A percentile compares a stretch with the other conserved stretches of the same genome.
phyloP scores from a whole-genome alignment of 75 land plant genomes.

The Chamaecyparis obtusa region DNA sequence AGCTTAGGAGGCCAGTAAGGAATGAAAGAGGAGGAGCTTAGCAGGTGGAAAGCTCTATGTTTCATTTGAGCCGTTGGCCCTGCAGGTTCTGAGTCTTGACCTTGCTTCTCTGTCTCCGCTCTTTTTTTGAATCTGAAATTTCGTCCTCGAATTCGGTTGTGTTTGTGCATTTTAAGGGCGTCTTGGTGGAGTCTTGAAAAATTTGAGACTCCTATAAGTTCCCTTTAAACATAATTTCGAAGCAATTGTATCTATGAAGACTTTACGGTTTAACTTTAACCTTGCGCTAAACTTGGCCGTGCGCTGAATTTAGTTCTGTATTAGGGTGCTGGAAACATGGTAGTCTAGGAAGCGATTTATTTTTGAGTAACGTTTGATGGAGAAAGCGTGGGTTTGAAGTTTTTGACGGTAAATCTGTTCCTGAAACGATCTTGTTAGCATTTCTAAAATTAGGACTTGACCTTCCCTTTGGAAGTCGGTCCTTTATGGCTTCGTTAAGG shows the following conservation, averaged over 20 bases:
- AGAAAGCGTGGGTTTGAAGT: not conserved
- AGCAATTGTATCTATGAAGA: not conserved
- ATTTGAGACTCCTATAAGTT: not conserved
- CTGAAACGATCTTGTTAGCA: not conserved
- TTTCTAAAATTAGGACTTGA: not conserved
- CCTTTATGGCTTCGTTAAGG: not conserved
- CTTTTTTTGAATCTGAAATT: not conserved
- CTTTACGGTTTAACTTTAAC: not conserved
- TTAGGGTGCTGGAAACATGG: not conserved
- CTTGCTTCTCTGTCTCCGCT: conserved; percentile 7
- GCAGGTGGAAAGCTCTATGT: not conserved
- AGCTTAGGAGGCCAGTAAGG: conserved; percentile 1
- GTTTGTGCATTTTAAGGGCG: not conserved
- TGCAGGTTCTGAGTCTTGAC: conserved; percentile 20
- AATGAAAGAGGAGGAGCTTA: conserved; percentile 12
- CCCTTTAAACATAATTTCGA: not conserved
- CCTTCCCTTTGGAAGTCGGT: not conserved
- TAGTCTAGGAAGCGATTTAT: not conserved
- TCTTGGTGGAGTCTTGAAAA: not conserved
- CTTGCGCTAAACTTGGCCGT: not conserved
- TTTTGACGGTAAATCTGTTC: not conserved
- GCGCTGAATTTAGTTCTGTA: not conserved
- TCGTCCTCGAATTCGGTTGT: not conserved
- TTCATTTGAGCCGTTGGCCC: not conserved
- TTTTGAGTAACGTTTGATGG: not conserved